Evolutionary conservation across 176 grass and related monocot species (phyloP).

Genomic region (Rhynchospora tenuis): DNA sequence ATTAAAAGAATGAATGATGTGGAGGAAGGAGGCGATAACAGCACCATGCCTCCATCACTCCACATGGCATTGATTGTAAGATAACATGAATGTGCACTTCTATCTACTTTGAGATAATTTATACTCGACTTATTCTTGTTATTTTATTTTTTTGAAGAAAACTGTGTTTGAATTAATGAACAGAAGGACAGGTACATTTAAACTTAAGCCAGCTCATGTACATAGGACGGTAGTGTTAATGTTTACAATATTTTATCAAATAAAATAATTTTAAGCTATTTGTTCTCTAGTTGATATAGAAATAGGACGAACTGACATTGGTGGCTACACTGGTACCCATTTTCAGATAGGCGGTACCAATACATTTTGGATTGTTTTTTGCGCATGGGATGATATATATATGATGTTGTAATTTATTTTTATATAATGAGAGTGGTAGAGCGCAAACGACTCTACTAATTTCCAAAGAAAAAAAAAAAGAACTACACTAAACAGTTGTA

Average conservation of each 20-base stretch:
- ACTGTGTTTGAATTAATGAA: background rate
- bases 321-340: too few species aligned
- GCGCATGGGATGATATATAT: too few species aligned
- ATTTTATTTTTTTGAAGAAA: background rate
- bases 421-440: too few species aligned
- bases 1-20: too few species aligned
- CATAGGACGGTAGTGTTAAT: background rate
- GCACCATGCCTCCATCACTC: background rate
- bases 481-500: too few species aligned
- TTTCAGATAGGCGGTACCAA: too few species aligned
- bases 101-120: background rate
- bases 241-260: background rate
- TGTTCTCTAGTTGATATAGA: background rate
- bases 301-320: too few species aligned
- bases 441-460: too few species aligned
- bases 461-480: too few species aligned
- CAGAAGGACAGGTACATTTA: background rate
- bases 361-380: too few species aligned
- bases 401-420: too few species aligned
- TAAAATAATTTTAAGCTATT: background rate
- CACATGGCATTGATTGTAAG: constrained; percentile 7
- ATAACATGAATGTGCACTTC: background rate
- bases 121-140: background rate
- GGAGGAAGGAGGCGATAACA: too few species aligned
- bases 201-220: constrained; percentile 6